phyloP scores from a whole-genome alignment of 1,284 basidiomycete genomes.

The Sutorius eximius region DNA sequence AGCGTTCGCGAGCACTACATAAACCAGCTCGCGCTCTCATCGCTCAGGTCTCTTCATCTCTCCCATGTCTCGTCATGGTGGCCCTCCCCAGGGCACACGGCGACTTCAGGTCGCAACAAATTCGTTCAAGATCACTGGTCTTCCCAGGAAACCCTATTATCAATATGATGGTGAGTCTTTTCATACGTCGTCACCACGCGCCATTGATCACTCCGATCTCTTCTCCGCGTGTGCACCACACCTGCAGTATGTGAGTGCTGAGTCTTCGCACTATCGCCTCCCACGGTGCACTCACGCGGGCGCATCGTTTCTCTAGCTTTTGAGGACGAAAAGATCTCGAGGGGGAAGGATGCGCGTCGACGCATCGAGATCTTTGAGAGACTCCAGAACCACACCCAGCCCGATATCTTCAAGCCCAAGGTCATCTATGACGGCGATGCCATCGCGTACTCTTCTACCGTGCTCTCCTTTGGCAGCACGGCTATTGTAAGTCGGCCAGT shows the following conservation, averaged over 20 bases:
- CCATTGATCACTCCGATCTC: slow-evolving; percentile 1
- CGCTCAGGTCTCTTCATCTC: not conserved
- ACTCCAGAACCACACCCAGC: slow-evolving; percentile 33
- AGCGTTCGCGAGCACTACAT: slow-evolving; percentile 8
- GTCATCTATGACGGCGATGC: slow-evolving; percentile 42
- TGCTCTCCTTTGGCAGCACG: slow-evolving; percentile 30
- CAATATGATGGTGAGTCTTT: slow-evolving; percentile 42
- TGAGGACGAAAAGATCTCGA: slow-evolving; percentile 9
- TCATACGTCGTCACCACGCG: slow-evolving; percentile 2
- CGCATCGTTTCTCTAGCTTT: slow-evolving; percentile 16
- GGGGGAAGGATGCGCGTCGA: slow-evolving; percentile 2
- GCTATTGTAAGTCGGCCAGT: slow-evolving; percentile 14
- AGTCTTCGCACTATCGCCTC: slow-evolving; percentile 1
- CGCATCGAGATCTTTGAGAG: slow-evolving; percentile 35
- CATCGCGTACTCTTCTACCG: slow-evolving; percentile 37
- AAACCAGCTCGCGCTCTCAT: not conserved
- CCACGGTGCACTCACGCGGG: slow-evolving; percentile 5
- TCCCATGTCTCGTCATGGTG: slow-evolving; percentile 22
- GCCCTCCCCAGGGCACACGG: slow-evolving; percentile 11
- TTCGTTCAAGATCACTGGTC: slow-evolving; percentile 29
- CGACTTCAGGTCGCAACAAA: slow-evolving; percentile 24
- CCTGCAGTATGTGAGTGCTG: slow-evolving; percentile 29
- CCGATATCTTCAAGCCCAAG: slow-evolving; percentile 31
- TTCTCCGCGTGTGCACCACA: slow-evolving; percentile 3
- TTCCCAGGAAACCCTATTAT: slow-evolving; percentile 33